Conservation (phyloP, 2,329 filamentous ascomycete genomes). For the Ceratocystiopsis minuta region DNA sequence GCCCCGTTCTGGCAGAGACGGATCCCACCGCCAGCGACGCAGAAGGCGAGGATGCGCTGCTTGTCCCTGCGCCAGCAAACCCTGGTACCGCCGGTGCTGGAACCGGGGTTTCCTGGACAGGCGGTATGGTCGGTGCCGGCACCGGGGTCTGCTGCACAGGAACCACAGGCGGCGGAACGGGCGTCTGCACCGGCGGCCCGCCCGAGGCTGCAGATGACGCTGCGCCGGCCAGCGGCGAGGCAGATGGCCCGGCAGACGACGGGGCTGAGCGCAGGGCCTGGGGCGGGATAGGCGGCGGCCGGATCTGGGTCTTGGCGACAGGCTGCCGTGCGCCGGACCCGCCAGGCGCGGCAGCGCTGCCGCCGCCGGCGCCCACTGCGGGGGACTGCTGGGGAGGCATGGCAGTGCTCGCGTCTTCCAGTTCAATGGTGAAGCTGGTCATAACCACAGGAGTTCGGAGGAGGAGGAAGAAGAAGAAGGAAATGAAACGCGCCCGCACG, state of each 20-base stretch:
- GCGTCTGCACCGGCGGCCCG: too few species aligned
- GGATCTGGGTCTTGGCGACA: conserved; percentile 5
- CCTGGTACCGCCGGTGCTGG: conserved; percentile 6
- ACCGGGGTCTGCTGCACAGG: conserved; percentile 1
- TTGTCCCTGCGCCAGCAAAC: background rate
- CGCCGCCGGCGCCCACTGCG: too few species aligned
- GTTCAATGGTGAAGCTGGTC: too few species aligned
- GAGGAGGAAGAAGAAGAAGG: too few species aligned
- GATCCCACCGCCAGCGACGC: too few species aligned
- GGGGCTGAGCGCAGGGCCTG: conserved; percentile 1
- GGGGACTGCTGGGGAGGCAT: too few species aligned
- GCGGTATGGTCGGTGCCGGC: background rate
- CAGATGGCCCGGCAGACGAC: too few species aligned
- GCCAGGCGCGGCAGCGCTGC: background rate
- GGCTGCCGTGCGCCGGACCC: background rate
- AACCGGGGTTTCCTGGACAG: conserved; percentile 5
- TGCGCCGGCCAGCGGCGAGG: background rate
- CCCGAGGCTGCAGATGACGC: background rate
- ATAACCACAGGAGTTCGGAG: too few species aligned
- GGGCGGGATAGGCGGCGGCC: conserved; percentile 5
- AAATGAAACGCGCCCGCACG: too few species aligned
- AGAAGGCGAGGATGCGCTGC: background rate
- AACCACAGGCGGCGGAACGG: background rate
- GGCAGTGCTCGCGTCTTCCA: too few species aligned
- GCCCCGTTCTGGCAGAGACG: too few species aligned